A percentile compares a stretch with the other conserved stretches of the same genome.
These are phyloP conservation scores for Taiozyma onychis DNA, from an alignment of 1,139 yeast genomes.

Conservation along the genomic window DNA sequence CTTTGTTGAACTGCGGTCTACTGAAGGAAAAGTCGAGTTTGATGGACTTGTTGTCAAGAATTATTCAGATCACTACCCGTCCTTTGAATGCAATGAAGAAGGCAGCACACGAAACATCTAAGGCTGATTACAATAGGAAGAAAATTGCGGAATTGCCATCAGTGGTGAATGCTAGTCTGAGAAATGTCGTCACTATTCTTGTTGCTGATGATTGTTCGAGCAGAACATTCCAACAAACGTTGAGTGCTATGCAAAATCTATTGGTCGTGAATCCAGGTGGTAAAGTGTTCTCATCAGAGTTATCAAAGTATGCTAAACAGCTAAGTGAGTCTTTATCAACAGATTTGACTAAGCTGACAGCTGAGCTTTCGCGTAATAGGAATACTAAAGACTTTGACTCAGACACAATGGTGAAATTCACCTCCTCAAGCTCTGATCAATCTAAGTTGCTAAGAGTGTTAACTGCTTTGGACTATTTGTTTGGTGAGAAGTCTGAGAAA, in stretches of 20 bases:
- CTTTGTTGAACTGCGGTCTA: slow-evolving; percentile 54
- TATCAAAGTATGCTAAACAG: slow-evolving; percentile 59
- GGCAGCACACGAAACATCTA: slow-evolving; percentile 22
- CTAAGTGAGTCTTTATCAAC: slow-evolving; percentile 52
- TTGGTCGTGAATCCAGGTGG: slow-evolving; percentile 59
- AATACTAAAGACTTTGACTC: slow-evolving; percentile 44
- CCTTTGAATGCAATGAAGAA: slow-evolving; percentile 53
- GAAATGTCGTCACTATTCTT: slow-evolving; percentile 60
- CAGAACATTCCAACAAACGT: slow-evolving; percentile 78
- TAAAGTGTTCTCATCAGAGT: slow-evolving; percentile 60
- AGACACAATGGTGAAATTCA: slow-evolving; percentile 57
- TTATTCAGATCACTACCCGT: slow-evolving; percentile 71
- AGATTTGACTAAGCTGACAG: slow-evolving; percentile 50
- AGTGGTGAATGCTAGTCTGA: slow-evolving; percentile 59
- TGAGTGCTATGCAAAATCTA: slow-evolving; percentile 78
- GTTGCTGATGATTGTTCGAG: slow-evolving; percentile 86
- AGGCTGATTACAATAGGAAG: slow-evolving; percentile 16
- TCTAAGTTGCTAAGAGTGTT: slow-evolving; percentile 78
- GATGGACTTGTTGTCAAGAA: slow-evolving; percentile 71
- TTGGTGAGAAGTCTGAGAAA: slow-evolving; percentile 30
- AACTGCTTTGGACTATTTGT: slow-evolving; percentile 85
- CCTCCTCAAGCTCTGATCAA: slow-evolving; percentile 81
- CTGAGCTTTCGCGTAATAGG: slow-evolving; percentile 36
- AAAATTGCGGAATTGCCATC: slow-evolving; percentile 51
- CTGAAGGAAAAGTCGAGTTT: slow-evolving; percentile 69